A percentile compares a stretch with the other conserved stretches of the same genome.
Evolutionary conservation across 768 basidiomycete genomes (phyloP).

Genomic region (Termitomyces sp.): DNA sequence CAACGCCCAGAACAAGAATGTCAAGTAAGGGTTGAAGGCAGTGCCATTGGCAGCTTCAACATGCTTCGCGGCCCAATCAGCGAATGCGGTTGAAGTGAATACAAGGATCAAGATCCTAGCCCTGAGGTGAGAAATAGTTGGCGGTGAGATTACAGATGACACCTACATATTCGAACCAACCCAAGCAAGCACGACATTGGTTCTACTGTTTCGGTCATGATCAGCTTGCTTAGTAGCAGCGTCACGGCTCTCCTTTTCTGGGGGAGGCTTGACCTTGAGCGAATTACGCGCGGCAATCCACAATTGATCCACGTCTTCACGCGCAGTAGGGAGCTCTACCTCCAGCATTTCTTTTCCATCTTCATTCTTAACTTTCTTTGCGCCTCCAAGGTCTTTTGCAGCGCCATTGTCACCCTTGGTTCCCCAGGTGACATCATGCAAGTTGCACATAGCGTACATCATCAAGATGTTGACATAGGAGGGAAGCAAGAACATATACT

Average conservation of each 20-base stretch:
- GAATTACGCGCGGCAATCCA: slow-evolving; percentile 75
- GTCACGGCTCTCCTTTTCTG: slow-evolving; percentile 76
- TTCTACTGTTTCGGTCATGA: slow-evolving; percentile 77
- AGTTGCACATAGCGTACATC: slow-evolving; percentile 93
- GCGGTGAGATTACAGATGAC: slow-evolving; percentile 8
- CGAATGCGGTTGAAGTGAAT: slow-evolving; percentile 75
- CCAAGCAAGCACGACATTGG: slow-evolving; percentile 81
- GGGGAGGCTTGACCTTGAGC: slow-evolving; percentile 61
- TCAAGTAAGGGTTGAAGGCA: slow-evolving; percentile 85
- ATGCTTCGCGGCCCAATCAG: slow-evolving; percentile 61
- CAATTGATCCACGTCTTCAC: slow-evolving; percentile 84
- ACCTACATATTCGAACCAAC: slow-evolving; percentile 79
- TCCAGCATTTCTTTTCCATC: slow-evolving; percentile 86
- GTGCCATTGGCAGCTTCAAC: slow-evolving; percentile 42
- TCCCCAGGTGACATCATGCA: slow-evolving; percentile 90
- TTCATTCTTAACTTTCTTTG: slow-evolving; percentile 82
- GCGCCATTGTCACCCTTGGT: slow-evolving; percentile 91
- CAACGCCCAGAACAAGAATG: slow-evolving; percentile 59
- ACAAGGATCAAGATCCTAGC: slow-evolving; percentile 61
- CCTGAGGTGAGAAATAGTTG: not conserved
- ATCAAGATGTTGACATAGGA: slow-evolving; percentile 77
- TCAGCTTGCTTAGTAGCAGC: slow-evolving; percentile 88
- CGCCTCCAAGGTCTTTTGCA: slow-evolving; percentile 83
- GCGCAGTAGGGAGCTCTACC: slow-evolving; percentile 73
- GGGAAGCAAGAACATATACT: slow-evolving; percentile 90